A percentile compares a stretch with the other conserved stretches of the same genome.
Evolutionary conservation across 1,139 yeast genomes (phyloP).

Genomic region (Scheffersomyces quercinus): DNA sequence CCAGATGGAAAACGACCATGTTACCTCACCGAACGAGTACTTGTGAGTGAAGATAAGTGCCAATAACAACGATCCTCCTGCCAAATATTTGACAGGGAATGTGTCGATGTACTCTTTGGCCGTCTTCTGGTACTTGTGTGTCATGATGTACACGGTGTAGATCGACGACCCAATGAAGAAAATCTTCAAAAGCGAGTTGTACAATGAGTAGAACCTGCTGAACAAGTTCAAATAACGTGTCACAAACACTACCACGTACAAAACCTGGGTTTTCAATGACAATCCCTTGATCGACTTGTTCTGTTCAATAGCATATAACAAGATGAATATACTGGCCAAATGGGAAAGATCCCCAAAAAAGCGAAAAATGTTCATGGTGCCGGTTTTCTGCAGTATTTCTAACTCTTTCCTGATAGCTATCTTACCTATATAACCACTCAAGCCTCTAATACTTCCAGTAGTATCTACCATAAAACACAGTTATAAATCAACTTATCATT

Average conservation of each 20-base stretch:
- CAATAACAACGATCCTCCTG: conserved; percentile 61
- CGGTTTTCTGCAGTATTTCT: neutral
- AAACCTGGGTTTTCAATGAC: conserved; percentile 82
- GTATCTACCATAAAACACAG: no score
- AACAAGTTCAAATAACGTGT: conserved; percentile 78
- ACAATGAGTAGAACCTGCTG: conserved; percentile 61
- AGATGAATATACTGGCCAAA: conserved; percentile 72
- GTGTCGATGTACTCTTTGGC: conserved; percentile 61
- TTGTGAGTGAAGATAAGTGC: conserved; percentile 68
- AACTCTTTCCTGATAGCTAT: no score
- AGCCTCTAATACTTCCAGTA: no score
- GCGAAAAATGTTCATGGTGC: conserved; percentile 53
- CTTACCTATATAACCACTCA: no score
- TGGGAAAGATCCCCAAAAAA: conserved; percentile 79
- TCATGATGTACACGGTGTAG: conserved; percentile 76
- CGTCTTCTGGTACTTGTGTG: conserved; percentile 56
- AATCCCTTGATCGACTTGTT: conserved; percentile 78
- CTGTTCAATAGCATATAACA: conserved; percentile 67
- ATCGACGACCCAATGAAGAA: conserved; percentile 74
- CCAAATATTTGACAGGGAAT: conserved; percentile 71
- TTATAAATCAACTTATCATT: no score
- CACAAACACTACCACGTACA: conserved; percentile 75
- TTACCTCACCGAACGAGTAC: conserved; percentile 59
- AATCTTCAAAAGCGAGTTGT: conserved; percentile 79
- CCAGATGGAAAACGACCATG: conserved; percentile 83